phyloP scores from a whole-genome alignment of 176 grass and related monocot genomes.

The Musa schizocarpa region DNA sequence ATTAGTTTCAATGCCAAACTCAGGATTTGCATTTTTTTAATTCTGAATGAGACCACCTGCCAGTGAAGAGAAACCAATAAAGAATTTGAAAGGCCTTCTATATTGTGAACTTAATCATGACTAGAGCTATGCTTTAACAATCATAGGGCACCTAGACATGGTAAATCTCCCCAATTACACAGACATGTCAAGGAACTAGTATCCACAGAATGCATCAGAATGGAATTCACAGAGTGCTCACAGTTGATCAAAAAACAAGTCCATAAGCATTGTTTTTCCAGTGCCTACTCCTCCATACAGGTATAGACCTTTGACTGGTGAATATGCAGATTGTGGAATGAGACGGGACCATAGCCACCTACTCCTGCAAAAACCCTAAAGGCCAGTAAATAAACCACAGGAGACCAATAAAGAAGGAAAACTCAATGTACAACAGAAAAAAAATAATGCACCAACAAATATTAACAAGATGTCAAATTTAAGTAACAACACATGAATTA shows the following conservation, averaged over 20 bases:
- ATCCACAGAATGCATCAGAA: background rate
- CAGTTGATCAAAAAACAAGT: constrained; percentile 81
- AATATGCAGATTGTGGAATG: constrained; percentile 46
- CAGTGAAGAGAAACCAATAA: no score
- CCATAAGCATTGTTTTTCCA: constrained; percentile 94
- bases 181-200: background rate
- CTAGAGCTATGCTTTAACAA: no score
- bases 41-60: no score
- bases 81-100: background rate
- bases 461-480: background rate
- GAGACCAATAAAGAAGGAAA: constrained; percentile 21
- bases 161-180: background rate
- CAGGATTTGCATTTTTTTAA: no score
- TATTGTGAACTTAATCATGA: no score
- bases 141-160: no score
- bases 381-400: constrained; percentile 11
- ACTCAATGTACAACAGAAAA: background rate
- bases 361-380: constrained; percentile 39
- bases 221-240: constrained; percentile 27
- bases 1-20: no score
- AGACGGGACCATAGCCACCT: constrained; percentile 87
- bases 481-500: background rate
- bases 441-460: background rate
- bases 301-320: constrained; percentile 69
- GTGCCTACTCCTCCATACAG: constrained; percentile 86